Conservation (phyloP, 2,329 filamentous ascomycete genomes). For the Parascedosporium putredinis region DNA sequence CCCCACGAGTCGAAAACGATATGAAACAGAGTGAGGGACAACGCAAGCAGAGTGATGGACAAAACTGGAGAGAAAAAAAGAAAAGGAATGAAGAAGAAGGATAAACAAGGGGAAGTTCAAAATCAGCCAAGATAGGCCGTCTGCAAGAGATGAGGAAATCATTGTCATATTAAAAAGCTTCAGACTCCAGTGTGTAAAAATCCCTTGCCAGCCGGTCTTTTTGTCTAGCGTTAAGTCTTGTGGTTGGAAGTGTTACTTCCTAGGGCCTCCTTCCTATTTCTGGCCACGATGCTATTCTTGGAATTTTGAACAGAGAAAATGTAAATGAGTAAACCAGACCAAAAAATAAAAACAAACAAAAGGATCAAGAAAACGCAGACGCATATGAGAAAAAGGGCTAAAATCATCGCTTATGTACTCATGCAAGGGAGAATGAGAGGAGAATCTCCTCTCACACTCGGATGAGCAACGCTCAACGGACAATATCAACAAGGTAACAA, state of each 20-base stretch:
- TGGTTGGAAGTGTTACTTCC: neutral
- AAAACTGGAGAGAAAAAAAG: no score
- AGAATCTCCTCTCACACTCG: neutral
- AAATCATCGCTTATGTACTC: neutral
- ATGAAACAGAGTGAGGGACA: no score
- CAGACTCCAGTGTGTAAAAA: neutral
- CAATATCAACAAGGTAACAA: neutral
- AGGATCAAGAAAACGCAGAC: no score
- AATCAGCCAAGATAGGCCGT: neutral
- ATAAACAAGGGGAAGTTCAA: neutral
- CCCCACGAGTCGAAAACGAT: no score
- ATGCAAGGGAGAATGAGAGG: neutral
- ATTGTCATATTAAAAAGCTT: neutral
- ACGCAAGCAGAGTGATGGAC: no score
- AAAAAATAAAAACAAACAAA: slow-evolving; percentile 5
- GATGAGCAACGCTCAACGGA: neutral
- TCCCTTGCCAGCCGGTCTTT: neutral
- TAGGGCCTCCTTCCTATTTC: neutral
- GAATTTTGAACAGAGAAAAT: neutral
- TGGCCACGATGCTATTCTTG: neutral
- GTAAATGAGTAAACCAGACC: neutral
- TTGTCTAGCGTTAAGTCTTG: slow-evolving; percentile 6
- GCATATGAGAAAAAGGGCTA: neutral
- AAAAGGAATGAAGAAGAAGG: no score
- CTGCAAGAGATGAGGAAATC: neutral